Conservation (phyloP, 768 basidiomycete genomes). For the Lactarius psammicola region DNA sequence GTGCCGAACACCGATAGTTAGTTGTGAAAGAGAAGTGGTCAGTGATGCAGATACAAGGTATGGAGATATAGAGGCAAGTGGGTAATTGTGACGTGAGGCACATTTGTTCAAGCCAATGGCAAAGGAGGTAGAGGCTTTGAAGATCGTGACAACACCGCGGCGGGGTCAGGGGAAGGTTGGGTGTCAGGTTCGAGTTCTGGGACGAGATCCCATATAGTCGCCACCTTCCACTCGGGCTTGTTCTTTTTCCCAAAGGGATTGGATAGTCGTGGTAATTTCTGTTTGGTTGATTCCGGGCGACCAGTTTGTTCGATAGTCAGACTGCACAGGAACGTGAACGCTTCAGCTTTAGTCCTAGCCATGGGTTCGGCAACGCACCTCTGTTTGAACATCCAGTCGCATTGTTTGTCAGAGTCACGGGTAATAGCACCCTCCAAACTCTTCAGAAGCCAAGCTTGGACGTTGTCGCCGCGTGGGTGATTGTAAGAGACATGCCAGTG, state of each 20-base stretch:
- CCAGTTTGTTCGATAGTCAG: constrained; percentile 17
- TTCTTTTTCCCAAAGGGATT: constrained; percentile 21
- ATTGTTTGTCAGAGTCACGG: constrained; percentile 28
- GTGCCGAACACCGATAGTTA: constrained; percentile 10
- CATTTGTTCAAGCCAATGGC: not conserved
- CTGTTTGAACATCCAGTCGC: constrained; percentile 34
- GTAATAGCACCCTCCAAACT: constrained; percentile 32
- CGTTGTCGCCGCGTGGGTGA: constrained; percentile 36
- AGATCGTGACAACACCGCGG: not conserved
- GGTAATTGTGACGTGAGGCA: not conserved
- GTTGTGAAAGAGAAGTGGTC: constrained; percentile 15
- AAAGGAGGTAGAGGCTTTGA: constrained; percentile 1
- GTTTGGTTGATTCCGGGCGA: constrained; percentile 17
- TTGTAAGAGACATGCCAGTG: constrained; percentile 46
- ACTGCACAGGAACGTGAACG: constrained; percentile 1
- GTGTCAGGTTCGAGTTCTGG: constrained; percentile 10
- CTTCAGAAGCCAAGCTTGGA: constrained; percentile 42
- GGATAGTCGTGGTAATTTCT: constrained; percentile 16
- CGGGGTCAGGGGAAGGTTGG: not conserved
- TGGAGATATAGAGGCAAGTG: not conserved
- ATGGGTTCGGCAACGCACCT: constrained; percentile 11
- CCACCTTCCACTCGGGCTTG: constrained; percentile 16
- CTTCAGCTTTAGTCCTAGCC: not conserved
- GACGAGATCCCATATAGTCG: constrained; percentile 18
- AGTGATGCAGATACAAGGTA: constrained; percentile 7